Evolutionary conservation across 805 yeast species (phyloP).

Genomic region (Torulaspora gathmanii): DNA sequence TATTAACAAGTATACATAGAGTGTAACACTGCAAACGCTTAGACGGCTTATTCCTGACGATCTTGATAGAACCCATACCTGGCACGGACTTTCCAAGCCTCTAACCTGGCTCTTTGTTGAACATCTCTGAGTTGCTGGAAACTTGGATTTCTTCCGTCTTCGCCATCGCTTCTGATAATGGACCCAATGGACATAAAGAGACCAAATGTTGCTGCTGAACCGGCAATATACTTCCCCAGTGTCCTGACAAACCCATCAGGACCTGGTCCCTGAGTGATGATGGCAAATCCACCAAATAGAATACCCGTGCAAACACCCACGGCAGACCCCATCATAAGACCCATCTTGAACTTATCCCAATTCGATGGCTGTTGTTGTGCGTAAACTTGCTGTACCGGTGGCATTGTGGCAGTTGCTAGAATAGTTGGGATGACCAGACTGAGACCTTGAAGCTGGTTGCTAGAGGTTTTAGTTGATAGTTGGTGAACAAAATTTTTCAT

Average conservation of each 20-base stretch:
- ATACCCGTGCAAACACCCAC: constrained; percentile 92
- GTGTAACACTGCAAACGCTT: constrained; percentile 1
- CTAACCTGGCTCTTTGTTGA: constrained; percentile 33
- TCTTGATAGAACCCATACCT: constrained; percentile 21
- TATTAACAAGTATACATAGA: constrained; percentile 14
- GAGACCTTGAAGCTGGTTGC: not conserved
- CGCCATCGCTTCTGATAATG: constrained; percentile 71
- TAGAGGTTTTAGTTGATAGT: not conserved
- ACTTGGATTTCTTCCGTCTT: constrained; percentile 21
- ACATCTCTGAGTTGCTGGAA: constrained; percentile 16
- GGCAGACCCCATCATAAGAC: constrained; percentile 85
- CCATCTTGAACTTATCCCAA: constrained; percentile 98
- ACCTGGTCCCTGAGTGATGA: constrained; percentile 92
- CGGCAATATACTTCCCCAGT: constrained; percentile 91
- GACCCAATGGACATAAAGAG: constrained; percentile 95
- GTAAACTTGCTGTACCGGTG: constrained; percentile 70
- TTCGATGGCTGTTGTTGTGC: constrained; percentile 67
- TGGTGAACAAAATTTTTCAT: constrained; percentile 1
- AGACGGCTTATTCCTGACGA: constrained; percentile 1
- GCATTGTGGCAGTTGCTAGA: constrained; percentile 32
- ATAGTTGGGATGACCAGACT: not conserved
- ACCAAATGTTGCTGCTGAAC: constrained; percentile 96
- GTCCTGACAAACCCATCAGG: constrained; percentile 97
- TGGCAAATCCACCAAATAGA: constrained; percentile 88
- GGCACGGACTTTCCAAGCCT: constrained; percentile 31